A percentile compares a stretch with the other conserved stretches of the same genome.
Conservation (phyloP, 306 rosid species). For the Chamaecrista fasciculata region DNA sequence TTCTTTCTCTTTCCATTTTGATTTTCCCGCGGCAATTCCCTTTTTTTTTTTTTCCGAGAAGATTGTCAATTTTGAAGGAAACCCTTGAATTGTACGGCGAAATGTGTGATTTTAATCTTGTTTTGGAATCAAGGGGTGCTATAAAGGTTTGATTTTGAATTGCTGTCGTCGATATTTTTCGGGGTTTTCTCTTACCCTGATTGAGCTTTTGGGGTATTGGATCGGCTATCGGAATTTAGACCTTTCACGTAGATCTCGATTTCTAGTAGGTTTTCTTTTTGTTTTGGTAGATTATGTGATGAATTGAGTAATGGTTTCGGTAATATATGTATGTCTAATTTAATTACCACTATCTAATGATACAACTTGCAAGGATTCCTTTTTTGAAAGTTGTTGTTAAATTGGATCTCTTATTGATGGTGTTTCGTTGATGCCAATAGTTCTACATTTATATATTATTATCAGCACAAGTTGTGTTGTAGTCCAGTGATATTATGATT, state of each 20-base stretch:
- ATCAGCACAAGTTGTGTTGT: slow-evolving; percentile 6
- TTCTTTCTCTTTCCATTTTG: not conserved
- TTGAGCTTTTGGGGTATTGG: not conserved
- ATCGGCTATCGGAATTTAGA: not conserved
- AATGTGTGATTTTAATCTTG: not conserved
- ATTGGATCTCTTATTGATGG: not conserved
- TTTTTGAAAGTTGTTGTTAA: not conserved
- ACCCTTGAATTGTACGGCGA: not conserved
- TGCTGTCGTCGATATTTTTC: slow-evolving; percentile 4
- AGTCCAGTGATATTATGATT: slow-evolving; percentile 9
- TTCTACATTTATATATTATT: too few species aligned
- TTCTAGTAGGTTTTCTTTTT: not conserved
- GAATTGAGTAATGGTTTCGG: not conserved
- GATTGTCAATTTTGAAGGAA: not conserved
- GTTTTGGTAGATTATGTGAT: not conserved
- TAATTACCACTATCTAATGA: not conserved
- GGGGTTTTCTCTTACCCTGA: not conserved
- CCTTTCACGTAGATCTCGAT: slow-evolving; percentile 25
- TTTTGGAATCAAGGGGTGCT: not conserved
- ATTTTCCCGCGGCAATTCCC: not conserved
- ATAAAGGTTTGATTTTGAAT: not conserved
- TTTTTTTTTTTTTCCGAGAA: not conserved
- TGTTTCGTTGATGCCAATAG: too few species aligned
- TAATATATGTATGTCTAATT: slow-evolving; percentile 1
- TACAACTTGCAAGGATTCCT: not conserved